Percentiles rank a stretch among this genome's conserved stretches.
Conservation (phyloP, 1,139 yeast species). For the Sugiyamaella pinicola region DNA sequence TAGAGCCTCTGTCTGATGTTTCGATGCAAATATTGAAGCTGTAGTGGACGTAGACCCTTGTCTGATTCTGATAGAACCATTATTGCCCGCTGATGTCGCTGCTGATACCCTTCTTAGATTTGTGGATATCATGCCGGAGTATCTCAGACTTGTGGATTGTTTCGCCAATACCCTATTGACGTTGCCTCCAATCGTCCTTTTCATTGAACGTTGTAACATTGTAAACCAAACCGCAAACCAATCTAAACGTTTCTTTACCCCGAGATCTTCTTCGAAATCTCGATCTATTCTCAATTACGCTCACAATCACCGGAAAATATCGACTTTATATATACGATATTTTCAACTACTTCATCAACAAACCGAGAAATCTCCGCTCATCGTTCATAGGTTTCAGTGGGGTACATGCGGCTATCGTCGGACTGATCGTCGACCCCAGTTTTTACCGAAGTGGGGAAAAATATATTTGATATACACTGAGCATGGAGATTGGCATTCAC, state of each 20-base stretch:
- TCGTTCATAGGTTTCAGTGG: neutral
- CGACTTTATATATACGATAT: conserved; percentile 6
- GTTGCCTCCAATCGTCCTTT: conserved; percentile 2
- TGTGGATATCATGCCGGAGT: no score
- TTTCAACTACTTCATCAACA: neutral
- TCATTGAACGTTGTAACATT: conserved; percentile 6
- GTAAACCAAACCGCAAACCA: neutral
- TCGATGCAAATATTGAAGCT: conserved; percentile 25
- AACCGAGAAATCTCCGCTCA: conserved; percentile 13
- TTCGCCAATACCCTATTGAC: no score
- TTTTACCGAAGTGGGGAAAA: conserved; percentile 1
- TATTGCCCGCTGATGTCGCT: no score
- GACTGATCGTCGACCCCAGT: neutral
- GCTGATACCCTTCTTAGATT: no score
- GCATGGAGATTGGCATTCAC: no score
- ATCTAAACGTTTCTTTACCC: neutral
- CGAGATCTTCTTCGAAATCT: no score
- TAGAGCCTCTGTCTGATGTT: conserved; percentile 26
- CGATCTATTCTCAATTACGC: neutral
- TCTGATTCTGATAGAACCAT: neutral
- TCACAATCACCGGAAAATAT: neutral
- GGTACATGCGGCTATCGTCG: conserved; percentile 15
- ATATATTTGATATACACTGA: no score
- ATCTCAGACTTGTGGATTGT: no score
- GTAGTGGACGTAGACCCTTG: neutral